These are phyloP conservation scores for Plantago elongata DNA, from an alignment of 257 asterid genomes.

Conservation along the genomic window DNA sequence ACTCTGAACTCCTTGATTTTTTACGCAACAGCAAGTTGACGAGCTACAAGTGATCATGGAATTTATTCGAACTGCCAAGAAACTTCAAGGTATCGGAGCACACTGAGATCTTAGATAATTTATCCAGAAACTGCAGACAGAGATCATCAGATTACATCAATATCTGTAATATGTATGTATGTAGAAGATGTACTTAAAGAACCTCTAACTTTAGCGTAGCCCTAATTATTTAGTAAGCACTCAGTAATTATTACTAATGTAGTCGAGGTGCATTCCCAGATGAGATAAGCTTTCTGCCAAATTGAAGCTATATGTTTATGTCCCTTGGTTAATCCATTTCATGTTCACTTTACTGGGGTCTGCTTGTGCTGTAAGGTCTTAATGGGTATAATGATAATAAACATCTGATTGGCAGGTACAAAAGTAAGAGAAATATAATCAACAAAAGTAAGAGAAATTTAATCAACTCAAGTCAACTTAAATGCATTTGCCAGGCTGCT, in stretches of 20 bases:
- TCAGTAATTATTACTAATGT: constrained; percentile 43
- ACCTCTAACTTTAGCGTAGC: constrained; percentile 37
- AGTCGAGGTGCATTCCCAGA: constrained; percentile 30
- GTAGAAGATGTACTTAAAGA: constrained; percentile 30
- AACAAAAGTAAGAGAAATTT: no score
- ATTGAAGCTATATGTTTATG: constrained; percentile 14
- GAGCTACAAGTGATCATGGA: constrained; percentile 76
- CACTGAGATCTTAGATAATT: constrained; percentile 31
- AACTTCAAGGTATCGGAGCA: constrained; percentile 36
- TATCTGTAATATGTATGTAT: constrained; percentile 31
- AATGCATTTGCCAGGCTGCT: constrained; percentile 24
- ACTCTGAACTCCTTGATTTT: constrained; percentile 10
- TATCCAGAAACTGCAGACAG: constrained; percentile 3
- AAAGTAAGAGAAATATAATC: no score
- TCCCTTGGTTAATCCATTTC: neutral
- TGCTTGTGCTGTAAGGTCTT: no score
- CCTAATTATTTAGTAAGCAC: constrained; percentile 48
- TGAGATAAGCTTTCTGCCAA: constrained; percentile 9
- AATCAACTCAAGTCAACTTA: no score
- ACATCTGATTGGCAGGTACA: no score
- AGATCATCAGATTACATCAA: constrained; percentile 12
- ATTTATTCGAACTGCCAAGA: constrained; percentile 69
- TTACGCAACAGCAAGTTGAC: constrained; percentile 54
- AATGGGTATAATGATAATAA: no score
- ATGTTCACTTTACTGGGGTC: no score